Conservation (phyloP, 805 yeast species). For the Lipomyces yamanashiensis region DNA sequence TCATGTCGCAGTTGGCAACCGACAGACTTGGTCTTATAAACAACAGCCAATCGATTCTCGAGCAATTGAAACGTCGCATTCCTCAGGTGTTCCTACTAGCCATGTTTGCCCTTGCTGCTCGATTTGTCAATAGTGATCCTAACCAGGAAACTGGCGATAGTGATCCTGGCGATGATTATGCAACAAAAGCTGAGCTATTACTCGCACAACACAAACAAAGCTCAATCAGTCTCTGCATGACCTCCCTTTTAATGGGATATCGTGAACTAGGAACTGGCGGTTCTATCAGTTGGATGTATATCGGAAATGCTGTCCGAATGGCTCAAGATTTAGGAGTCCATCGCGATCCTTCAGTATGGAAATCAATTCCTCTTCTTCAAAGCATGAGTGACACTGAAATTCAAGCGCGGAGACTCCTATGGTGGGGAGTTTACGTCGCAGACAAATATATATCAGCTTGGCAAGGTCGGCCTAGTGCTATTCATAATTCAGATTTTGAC, state of each 20-base stretch:
- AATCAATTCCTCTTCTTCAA: not conserved
- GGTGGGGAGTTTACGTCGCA: conserved; percentile 11
- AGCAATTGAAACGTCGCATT: conserved; percentile 7
- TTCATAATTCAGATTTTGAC: conserved; percentile 5
- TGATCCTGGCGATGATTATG: conserved; percentile 7
- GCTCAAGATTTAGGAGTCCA: conserved; percentile 14
- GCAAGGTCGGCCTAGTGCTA: conserved; percentile 11
- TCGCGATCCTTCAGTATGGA: conserved; percentile 12
- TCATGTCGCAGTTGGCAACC: conserved; percentile 1
- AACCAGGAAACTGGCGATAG: not conserved
- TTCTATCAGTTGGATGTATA: conserved; percentile 6
- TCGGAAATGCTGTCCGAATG: conserved; percentile 10
- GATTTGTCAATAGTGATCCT: not conserved
- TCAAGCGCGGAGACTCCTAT: conserved; percentile 1
- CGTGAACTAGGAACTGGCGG: conserved; percentile 12
- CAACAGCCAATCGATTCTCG: not conserved
- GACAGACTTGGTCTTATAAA: not conserved
- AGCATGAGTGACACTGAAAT: conserved; percentile 7
- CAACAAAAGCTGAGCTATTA: conserved; percentile 1
- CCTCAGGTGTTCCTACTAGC: conserved; percentile 9
- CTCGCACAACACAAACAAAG: conserved; percentile 11
- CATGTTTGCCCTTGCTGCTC: conserved; percentile 11
- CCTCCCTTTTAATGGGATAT: conserved; percentile 4
- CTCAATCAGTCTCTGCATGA: conserved; percentile 4
- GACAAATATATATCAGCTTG: conserved; percentile 9